phyloP scores from a whole-genome alignment of 495 filamentous ascomycete genomes.

The Trypethelium eluteriae region DNA sequence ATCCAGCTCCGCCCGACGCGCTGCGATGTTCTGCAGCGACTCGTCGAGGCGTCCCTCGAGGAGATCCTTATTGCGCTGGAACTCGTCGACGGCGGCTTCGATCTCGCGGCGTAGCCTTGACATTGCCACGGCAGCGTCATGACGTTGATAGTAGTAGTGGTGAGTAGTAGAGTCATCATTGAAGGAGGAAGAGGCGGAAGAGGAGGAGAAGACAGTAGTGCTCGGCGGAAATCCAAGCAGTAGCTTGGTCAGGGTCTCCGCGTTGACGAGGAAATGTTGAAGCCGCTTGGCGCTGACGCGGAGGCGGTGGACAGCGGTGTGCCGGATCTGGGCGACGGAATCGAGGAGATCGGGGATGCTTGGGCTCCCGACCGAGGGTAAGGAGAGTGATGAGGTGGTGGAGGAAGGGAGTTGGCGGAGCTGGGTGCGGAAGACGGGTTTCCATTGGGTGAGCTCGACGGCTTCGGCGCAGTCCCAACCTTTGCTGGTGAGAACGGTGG shows the following conservation, averaged over 20 bases:
- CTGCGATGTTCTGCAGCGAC: slow-evolving; percentile 7
- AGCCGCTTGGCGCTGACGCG: slow-evolving; percentile 8
- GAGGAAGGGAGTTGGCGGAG: too few species aligned
- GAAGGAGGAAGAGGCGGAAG: too few species aligned
- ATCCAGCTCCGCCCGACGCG: slow-evolving; percentile 1
- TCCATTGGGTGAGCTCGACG: slow-evolving; percentile 14
- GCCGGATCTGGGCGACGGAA: slow-evolving; percentile 6
- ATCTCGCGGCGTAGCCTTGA: not conserved
- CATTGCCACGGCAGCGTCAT: not conserved
- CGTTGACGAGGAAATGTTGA: too few species aligned
- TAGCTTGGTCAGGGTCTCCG: too few species aligned
- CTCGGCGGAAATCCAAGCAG: too few species aligned
- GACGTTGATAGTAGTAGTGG: not conserved
- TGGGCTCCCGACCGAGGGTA: not conserved
- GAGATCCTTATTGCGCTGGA: slow-evolving; percentile 9
- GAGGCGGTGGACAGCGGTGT: slow-evolving; percentile 17
- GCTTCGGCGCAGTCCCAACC: slow-evolving; percentile 14
- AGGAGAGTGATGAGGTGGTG: too few species aligned
- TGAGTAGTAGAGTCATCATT: not conserved
- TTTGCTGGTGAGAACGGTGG: not conserved
- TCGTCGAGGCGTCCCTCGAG: slow-evolving; percentile 6
- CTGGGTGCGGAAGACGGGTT: not conserved
- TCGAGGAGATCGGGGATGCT: not conserved
- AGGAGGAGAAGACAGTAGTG: too few species aligned
- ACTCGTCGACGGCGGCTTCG: not conserved